Evolutionary conservation across 164 flowering plant species (phyloP), one percentile per base, ranked within the genome.

Genomic region (Piper longum): DNA sequence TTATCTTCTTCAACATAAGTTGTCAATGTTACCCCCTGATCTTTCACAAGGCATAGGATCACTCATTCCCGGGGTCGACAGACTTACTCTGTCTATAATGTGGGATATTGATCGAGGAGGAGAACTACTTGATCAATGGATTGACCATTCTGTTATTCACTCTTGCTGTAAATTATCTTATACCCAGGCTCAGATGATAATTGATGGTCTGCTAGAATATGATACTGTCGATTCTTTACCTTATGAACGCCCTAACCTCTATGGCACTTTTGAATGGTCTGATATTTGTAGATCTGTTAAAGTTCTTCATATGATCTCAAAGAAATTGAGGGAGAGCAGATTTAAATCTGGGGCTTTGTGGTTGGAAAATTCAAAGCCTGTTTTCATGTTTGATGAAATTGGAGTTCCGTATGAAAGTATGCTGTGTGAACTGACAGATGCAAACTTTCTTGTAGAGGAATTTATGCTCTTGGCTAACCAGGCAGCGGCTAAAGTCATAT

Each of bases 121-220:
- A 60, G 76, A 75, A 65, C 69, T 88, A 43, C 41, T 83, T 42
- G 81, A 87, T 72, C 87, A 85, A 18, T 88, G 93, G 97, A 81
- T 95, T 69, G 88, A 96, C n/a, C 95, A 83, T 57, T 87, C 96
- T 16, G 80, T 95, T 43, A 82, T 95, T 43, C 71, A 70, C 7
- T 95, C 97, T 63, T 90, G 99, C 75, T 86, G 96, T 77, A 88
- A 91, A 77, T 84, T 95, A 65, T 95, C 99, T 1, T 87, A 95
- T 68, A 79, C 84, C 59, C 84, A 82, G 64, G 96, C 87, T 44
- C 95, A 90, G 74, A 79, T 78, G 63, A 88, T 91, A 26, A 80
- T 95, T 73, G 93, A 86, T 71, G 85, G 83, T 0, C 16, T 12
- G 6, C 3, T 73, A 64, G 75, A 77, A 74, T 56, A 60, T 43